A percentile compares a stretch with the other conserved stretches of the same genome.
Evolutionary conservation across 2,329 filamentous ascomycete species (phyloP).

Genomic region (Aspergillus ustus): DNA sequence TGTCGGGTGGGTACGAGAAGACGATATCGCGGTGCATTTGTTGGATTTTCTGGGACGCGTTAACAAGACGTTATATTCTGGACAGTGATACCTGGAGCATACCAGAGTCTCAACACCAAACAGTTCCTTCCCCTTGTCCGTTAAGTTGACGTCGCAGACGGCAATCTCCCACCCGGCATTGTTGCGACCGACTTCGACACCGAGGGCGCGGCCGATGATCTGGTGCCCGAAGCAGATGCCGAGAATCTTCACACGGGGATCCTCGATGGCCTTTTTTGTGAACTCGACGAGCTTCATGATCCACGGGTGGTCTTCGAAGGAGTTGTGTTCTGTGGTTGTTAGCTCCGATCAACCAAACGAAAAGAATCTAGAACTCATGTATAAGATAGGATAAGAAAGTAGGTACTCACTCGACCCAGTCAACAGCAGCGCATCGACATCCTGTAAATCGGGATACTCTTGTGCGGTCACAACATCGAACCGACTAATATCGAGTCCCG

Average conservation of each 20-base stretch:
- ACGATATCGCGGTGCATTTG: conserved; percentile 89
- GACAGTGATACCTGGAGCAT: no score
- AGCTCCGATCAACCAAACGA: not conserved
- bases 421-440: conserved; percentile 81
- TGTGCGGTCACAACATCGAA: conserved; percentile 73
- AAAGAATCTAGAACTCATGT: not conserved
- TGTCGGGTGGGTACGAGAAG: conserved; percentile 63
- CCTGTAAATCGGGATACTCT: conserved; percentile 72
- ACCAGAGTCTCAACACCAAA: conserved; percentile 70
- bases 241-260: conserved; percentile 69
- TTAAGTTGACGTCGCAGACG: conserved; percentile 71
- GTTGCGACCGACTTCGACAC: conserved; percentile 68
- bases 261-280: conserved; percentile 62
- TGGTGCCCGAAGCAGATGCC: conserved; percentile 90
- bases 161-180: conserved; percentile 80
- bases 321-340: conserved; percentile 65
- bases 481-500: conserved; percentile 61
- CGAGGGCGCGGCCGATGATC: conserved; percentile 76
- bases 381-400: conserved; percentile 1
- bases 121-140: conserved; percentile 69
- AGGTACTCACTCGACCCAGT: conserved; percentile 67
- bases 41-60: conserved; percentile 56
- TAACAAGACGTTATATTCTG: not conserved
- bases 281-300: conserved; percentile 75
- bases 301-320: conserved; percentile 76